Percentiles rank a stretch among this genome's conserved stretches.
These are phyloP conservation scores for Colletotrichum tropicale DNA, from an alignment of 2,329 filamentous ascomycete species.

Conservation along the genomic window DNA sequence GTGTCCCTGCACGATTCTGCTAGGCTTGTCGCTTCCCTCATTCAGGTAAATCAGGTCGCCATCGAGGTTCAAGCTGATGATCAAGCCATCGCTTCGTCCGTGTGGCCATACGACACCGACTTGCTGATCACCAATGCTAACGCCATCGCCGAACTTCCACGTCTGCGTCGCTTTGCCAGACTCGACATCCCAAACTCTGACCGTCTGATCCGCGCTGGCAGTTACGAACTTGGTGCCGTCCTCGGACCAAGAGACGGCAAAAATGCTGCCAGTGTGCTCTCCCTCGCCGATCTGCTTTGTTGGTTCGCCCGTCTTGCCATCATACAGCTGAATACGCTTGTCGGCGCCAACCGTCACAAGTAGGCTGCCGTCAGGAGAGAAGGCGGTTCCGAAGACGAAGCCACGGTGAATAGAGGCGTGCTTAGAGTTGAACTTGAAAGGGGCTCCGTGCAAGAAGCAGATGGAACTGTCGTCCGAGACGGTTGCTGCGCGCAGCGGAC, in stretches of 20 bases:
- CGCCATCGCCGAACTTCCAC: constrained; percentile 80
- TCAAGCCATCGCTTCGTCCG: constrained; percentile 80
- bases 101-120: constrained; percentile 92
- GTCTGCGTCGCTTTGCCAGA: constrained; percentile 76
- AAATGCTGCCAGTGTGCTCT: constrained; percentile 92
- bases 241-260: constrained; percentile 86
- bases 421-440: constrained; percentile 95
- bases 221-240: constrained; percentile 89
- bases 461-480: constrained; percentile 88
- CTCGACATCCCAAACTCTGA: constrained; percentile 92
- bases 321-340: constrained; percentile 89
- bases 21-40: constrained; percentile 72
- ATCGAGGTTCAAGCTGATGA: constrained; percentile 87
- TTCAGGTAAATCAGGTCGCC: constrained; percentile 91
- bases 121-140: constrained; percentile 83
- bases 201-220: constrained; percentile 91
- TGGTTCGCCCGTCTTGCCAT: constrained; percentile 92
- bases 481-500: constrained; percentile 90
- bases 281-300: constrained; percentile 78
- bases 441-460: constrained; percentile 91
- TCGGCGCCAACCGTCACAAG: constrained; percentile 94
- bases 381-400: constrained; percentile 86
- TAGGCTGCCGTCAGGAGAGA: constrained; percentile 83
- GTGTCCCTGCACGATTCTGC: constrained; percentile 81
- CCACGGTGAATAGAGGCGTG: constrained; percentile 80